Evolutionary conservation across 352 stramenopile genomes (phyloP), one percentile per base, ranked within the genome.

Genomic region (Halophytophthora batemanensis): DNA sequence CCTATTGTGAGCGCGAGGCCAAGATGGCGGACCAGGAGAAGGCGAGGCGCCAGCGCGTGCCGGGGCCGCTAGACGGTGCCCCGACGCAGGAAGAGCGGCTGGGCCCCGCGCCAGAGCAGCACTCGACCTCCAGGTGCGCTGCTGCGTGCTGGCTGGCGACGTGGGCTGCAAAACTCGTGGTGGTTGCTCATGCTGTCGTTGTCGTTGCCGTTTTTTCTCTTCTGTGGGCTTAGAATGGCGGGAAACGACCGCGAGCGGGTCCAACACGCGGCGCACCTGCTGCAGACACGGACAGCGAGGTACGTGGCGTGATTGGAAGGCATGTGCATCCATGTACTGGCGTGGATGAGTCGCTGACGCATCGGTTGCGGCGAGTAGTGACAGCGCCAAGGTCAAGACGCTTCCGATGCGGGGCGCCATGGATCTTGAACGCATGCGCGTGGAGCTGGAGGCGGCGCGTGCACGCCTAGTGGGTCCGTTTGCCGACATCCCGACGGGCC

Each of bases 361-460:
- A 13, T 46, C 13, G 4, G 22, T 35, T 21, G 19, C 12, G 7
- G 41, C 36, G 11, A 2, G 25, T 46, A 46, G 41, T 46, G 41
- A 21, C 6, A 3, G 22, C 15, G 10, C 25, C 15, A 12, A 33
- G 12, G 41, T 21, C 10, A 11, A 7, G 19, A 31, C 13, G 17
- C 4, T 6, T 18, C 6, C 8, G 28, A 47, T 13, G 5, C 50
- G 13, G 25, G 53, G 38, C 22, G 43, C 53, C 13, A 33, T 55
- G 28, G 64, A 85, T 45, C 21, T 73, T 13, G 61, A 85, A 46
- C 51, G 59, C 33, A 46, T 72, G 15, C 61, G 64, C 15, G 46
- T 73, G n/a, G 76, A 74, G 36, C 41, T 82, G 22, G 64, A 83
- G 42, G 58, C 74, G 6, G 73, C 62, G 12, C 69, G 69, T 6